Evolutionary conservation across 305 asterid species (phyloP), one percentile per base, ranked within the genome.

Genomic region (Coffea humblotiana): DNA sequence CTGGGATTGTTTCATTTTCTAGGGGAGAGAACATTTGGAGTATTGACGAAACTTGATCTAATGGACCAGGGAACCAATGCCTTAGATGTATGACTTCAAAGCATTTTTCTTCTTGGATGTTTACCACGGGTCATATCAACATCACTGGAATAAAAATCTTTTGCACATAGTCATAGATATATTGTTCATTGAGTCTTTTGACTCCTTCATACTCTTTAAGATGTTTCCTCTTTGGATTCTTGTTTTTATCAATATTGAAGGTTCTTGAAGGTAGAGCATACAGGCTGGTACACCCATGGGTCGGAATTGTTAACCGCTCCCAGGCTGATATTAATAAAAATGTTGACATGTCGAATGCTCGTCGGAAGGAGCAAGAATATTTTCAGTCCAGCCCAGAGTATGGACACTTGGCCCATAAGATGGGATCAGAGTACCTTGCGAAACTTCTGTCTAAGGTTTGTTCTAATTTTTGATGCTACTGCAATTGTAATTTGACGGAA

Each of bases 11-110:
- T 77, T 49, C 72, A 25, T 58, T 32, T 56, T 81, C 72, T 74
- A 95, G 99, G 99, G 82, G 99, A 95, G 88, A 88, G 97, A 87
- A 95, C 98, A 75, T 95, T 95, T 77, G 98, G 98, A 60, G 98
- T 95, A 81, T 76, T 91, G 85, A 95, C 99, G 67, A 95, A 95
- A 88, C 98, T 95, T 83, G 99, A 95, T 87, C 85, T 95, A 82
- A 95, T 95, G 99, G 99, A 95, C 84, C 88, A 90, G 83, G 98
- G 98, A 85, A 95, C 98, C 81, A 89, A 92, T 87, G 96, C 97
- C 47, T 91, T 93, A 77, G 99, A 95, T 86, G 99, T 95, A 93
- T 80, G 98, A 58, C 72, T 68, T 43, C 61, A 13, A 65, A 71
- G 47, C 82, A n/a, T 60, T 85, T 32, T 79, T 32, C 32, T 64